Evolutionary conservation across 768 basidiomycete species (phyloP).

Genomic region (Rhodotorula babjevae): DNA sequence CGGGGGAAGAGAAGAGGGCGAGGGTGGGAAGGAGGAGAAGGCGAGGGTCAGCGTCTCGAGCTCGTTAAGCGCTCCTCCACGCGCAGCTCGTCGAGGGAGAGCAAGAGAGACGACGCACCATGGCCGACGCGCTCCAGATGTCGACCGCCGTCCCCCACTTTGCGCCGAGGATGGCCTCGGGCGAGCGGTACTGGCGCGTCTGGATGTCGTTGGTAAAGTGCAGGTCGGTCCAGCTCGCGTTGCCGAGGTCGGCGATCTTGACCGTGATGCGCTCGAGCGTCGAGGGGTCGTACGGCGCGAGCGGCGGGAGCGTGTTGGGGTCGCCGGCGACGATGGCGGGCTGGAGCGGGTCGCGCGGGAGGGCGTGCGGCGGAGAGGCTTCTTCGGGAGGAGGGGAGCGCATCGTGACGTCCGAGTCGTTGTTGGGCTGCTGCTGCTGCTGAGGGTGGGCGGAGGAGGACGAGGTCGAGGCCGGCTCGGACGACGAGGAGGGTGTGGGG

Average conservation of each 20-base stretch:
- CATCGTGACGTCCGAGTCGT: slow-evolving; percentile 37
- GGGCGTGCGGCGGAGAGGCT: slow-evolving; percentile 42
- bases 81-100: not conserved
- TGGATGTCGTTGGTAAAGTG: slow-evolving; percentile 99
- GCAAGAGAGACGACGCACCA: slow-evolving; percentile 57
- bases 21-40: not conserved
- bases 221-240: slow-evolving; percentile 71
- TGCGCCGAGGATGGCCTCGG: slow-evolving; percentile 92
- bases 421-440: not conserved
- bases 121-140: slow-evolving; percentile 92
- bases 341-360: slow-evolving; percentile 44
- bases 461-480: not conserved
- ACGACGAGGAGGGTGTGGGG: slow-evolving; percentile 12
- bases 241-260: slow-evolving; percentile 97
- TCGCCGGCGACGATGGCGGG: slow-evolving; percentile 50
- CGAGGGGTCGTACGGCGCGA: slow-evolving; percentile 45
- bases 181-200: slow-evolving; percentile 93
- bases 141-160: slow-evolving; percentile 95
- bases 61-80: no score
- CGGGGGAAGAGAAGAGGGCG: no score
- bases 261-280: slow-evolving; percentile 76
- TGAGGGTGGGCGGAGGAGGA: not conserved
- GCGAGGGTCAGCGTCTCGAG: not conserved
- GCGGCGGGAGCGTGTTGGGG: slow-evolving; percentile 50
- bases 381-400: slow-evolving; percentile 14